A percentile compares a stretch with the other conserved stretches of the same genome.
Conservation (phyloP, 768 basidiomycete species). For the Rhodotorula kratochvilovae region DNA sequence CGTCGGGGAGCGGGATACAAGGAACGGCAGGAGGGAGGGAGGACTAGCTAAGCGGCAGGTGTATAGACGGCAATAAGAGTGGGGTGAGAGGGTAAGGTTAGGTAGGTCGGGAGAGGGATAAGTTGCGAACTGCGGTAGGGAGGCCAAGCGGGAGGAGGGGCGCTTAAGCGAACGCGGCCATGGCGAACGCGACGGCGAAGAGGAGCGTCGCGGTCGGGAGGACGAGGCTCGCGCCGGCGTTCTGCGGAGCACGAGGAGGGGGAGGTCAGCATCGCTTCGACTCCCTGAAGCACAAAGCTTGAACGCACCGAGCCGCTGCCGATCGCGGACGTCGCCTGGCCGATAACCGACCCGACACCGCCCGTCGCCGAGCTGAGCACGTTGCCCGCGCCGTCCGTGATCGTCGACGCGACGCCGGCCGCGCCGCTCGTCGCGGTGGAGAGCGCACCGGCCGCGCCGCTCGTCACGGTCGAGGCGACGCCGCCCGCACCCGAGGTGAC, state of each 20-base stretch:
- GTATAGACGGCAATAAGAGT: too few relatives aligned
- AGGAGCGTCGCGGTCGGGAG: not conserved
- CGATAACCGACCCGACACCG: not conserved
- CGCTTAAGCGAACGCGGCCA: conserved; percentile 5
- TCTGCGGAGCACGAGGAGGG: not conserved
- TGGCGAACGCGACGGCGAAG: not conserved
- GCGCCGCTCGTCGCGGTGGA: not conserved
- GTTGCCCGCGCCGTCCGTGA: not conserved
- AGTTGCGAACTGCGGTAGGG: not conserved
- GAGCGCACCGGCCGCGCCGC: not conserved
- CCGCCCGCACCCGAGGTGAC: not conserved
- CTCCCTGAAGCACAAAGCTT: not conserved
- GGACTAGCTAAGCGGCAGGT: too few relatives aligned
- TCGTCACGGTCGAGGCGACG: not conserved
- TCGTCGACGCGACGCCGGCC: not conserved
- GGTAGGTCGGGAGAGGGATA: too few relatives aligned
- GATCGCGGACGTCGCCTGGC: not conserved
- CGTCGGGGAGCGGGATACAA: too few relatives aligned
- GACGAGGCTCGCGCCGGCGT: not conserved
- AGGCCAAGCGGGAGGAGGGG: not conserved
- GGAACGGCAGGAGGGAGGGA: too few relatives aligned
- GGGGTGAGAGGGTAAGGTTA: too few relatives aligned
- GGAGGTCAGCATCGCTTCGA: not conserved
- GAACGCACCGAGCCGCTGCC: not conserved
- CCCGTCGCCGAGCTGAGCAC: not conserved